These are phyloP conservation scores for Eucalyptus pauciflora DNA, from an alignment of 345 rosid genomes.

Conservation along the genomic window DNA sequence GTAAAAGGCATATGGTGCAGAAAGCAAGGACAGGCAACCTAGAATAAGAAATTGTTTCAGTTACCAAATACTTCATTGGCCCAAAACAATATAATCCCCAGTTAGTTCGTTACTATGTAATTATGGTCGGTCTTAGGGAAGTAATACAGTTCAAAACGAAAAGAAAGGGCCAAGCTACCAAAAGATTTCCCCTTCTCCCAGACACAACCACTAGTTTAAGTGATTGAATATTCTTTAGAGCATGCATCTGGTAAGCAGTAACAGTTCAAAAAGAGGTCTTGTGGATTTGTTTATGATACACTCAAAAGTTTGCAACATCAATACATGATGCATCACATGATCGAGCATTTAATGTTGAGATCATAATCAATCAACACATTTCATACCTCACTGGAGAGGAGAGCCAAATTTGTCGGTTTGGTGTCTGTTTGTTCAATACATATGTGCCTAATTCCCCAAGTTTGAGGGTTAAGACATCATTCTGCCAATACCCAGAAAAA, in stretches of 20 bases:
- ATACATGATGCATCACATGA: neutral
- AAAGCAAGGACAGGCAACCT: neutral
- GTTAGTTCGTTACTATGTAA: neutral
- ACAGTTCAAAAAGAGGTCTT: neutral
- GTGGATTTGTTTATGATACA: neutral
- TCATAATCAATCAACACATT: no score
- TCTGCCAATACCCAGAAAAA: conserved; percentile 21
- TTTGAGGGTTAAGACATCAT: conserved; percentile 82
- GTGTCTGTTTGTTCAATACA: conserved; percentile 85
- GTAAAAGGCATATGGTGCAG: neutral
- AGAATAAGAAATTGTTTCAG: neutral
- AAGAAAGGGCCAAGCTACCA: neutral
- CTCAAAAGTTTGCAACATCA: neutral
- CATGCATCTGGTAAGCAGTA: neutral
- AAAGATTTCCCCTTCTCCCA: neutral
- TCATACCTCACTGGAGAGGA: conserved; percentile 81
- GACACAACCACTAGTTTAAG: neutral
- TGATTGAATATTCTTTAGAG: neutral
- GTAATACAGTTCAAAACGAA: neutral
- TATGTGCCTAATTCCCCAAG: conserved; percentile 80
- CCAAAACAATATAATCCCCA: neutral
- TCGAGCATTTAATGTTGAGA: neutral
- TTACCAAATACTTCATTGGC: neutral
- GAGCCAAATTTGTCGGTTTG: conserved; percentile 87
- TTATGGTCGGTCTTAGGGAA: neutral